Percentiles rank a stretch among this genome's conserved stretches.
Conservation (phyloP, 306 rosid species). For the Sicyos baderoa region DNA sequence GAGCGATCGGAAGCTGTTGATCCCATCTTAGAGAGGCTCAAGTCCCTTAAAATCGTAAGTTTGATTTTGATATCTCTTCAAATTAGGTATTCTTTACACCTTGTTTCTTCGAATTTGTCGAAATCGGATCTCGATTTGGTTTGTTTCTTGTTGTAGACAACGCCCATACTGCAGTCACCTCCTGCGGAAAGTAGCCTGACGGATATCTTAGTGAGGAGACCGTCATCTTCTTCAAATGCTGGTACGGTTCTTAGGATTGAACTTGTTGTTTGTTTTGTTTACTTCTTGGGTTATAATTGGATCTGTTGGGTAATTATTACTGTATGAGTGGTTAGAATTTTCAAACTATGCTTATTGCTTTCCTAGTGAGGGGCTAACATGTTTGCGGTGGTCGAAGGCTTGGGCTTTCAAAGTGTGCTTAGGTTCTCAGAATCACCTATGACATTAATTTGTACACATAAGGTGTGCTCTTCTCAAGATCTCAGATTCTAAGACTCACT, state of each 20-base stretch:
- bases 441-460: no score
- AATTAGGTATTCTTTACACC: conserved; percentile 3
- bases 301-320: neutral
- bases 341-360: neutral
- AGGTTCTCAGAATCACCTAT: no score
- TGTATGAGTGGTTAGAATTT: conserved; percentile 14
- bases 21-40: conserved; percentile 60
- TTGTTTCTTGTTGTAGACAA: conserved; percentile 38
- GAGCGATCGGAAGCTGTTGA: conserved; percentile 55
- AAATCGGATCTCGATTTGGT: conserved; percentile 15
- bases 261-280: neutral
- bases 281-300: neutral
- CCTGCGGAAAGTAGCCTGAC: conserved; percentile 70
- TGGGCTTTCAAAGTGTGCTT: no score
- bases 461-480: no score
- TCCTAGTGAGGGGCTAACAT: neutral
- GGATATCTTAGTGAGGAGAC: conserved; percentile 78
- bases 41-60: conserved; percentile 63
- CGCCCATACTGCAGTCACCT: conserved; percentile 69
- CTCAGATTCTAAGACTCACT: no score
- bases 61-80: neutral
- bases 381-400: no score
- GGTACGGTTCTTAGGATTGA: conserved; percentile 30
- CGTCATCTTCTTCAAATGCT: conserved; percentile 55
- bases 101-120: neutral